Evolutionary conservation across 2,329 filamentous ascomycete genomes (phyloP), one percentile per base, ranked within the genome.

Genomic region (Monilinia fructicola): DNA sequence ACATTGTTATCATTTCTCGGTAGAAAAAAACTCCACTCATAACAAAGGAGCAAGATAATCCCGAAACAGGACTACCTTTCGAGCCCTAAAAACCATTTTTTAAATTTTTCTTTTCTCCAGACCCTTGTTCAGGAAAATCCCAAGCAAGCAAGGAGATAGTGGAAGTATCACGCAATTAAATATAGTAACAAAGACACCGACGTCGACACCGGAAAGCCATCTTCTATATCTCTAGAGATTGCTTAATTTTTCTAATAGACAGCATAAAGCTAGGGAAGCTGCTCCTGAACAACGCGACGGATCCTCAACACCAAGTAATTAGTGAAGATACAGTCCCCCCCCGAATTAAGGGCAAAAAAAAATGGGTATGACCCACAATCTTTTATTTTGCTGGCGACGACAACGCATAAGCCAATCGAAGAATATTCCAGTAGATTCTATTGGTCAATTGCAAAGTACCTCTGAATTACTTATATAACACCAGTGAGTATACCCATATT

Each of bases 1-100:
- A 38, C 21, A 38, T 18, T 60, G 5, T 31, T n/a, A 31, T 26
- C 3, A 59, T 10, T n/a, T 18, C 21, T 59, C 12, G 61, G 40
- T 18, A 64, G 21, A 21, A 64, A 48, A 40, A 55, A 48, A 7
- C 23, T 64, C 52, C 61, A 55, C 23, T 52, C 21, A 46, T 64
- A 64, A 35, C 9, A 18, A 23, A 55, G n/a, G 11, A 55, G 28
- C 40, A 55, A 7, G 35, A 64, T 48, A 48, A 64, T 16, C 16
- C 52, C 52, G 55, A 48, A 48, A 64, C 3, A 64, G 16, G 18
- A 44, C 6, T 23, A 64, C 26, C 1, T 26, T 35, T 42, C 23
- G 35, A 35, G 48, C 7, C 11, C 18, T 35, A 5, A 35, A 35
- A 35, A 44, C 21, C 61, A 64, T 55, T 55, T 64, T 55, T n/a